A percentile compares a stretch with the other conserved stretches of the same genome.
Evolutionary conservation across 164 flowering plant species (phyloP).

Genomic region (Cinnamomum micranthum): DNA sequence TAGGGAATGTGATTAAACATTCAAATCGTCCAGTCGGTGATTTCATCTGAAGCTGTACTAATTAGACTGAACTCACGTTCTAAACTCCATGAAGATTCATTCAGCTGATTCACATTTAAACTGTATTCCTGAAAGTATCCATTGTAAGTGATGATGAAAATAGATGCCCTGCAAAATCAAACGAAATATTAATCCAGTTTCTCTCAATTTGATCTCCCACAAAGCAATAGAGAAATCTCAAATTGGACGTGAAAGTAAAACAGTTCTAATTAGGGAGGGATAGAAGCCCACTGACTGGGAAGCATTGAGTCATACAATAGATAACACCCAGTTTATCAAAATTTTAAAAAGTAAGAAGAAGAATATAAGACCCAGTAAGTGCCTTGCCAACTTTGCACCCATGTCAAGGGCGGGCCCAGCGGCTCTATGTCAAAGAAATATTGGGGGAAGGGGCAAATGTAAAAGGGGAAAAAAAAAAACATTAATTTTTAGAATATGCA

Average conservation of each 20-base stretch:
- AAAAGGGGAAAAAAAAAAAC: too few relatives aligned
- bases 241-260: neutral
- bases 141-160: conserved; percentile 49
- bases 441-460: too few relatives aligned
- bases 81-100: conserved; percentile 61
- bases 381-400: neutral
- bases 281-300: neutral
- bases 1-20: too few relatives aligned
- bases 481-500: too few relatives aligned
- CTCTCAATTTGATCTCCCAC: neutral
- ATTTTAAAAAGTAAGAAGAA: too few relatives aligned
- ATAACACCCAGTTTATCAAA: too few relatives aligned
- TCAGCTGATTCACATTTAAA: conserved; percentile 42
- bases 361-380: neutral
- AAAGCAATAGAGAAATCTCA: neutral
- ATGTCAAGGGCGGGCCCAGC: neutral
- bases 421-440: neutral
- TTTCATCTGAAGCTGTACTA: conserved; percentile 14
- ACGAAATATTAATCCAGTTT: neutral
- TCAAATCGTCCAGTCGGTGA: neutral
- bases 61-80: conserved; percentile 70
- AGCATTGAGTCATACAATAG: too few relatives aligned
- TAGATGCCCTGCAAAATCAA: conserved; percentile 46
- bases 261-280: neutral
- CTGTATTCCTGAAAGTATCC: conserved; percentile 77